Base-by-base conservation (phyloP, 1,284 basidiomycete genomes). In the Psilocybe mexicana region DNA sequence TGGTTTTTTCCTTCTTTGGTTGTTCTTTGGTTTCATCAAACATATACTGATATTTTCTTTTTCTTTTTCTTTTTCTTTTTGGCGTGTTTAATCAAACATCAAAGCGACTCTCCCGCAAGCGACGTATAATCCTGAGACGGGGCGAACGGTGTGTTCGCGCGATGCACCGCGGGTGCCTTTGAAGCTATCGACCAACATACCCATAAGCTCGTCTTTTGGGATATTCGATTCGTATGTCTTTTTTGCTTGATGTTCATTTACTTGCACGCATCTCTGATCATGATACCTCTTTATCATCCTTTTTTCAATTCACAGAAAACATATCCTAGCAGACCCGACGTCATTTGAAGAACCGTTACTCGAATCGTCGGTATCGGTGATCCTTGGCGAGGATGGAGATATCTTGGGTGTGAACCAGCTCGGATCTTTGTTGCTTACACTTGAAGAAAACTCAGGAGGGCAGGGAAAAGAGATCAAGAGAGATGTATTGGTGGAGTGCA, bases 311-410 rank as follows among this genome's bases (percentile, higher is more conserved):
- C 18, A 52, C n/a, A 89, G 87, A 54, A 83, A 83, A 38, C 79
- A 87, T 46, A 72, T 96, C 11, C 76, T 98, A 1, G 79, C 88
- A 0, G 96, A 98, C 72, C 92, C 93, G 1, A 90, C 92, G 0
- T 82, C 93, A 0, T 97, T 97, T 71, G 96, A 98, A 74, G 88
- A 94, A 63, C 91, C 93, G 0, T 79, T 96, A 12, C 79, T 94
- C 25, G 85, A 90, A 24, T 87, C 90, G 0, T 81, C 82, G 0
- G 68, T 94, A 46, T 87, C 85, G 1, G 73, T 94, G 42, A 77
- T 89, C 0, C 62, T 93, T 1, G 85, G 89, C 62, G 80, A 83
- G 52, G 63, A 71, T 1, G 79, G 78, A 2, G 71, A 78, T 2
- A 73, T 91, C 1, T 70, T 86, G 12, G 83, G 84, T 0, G 79